Percentiles rank a stretch among this genome's conserved stretches.
Conservation (phyloP, 2,329 filamentous ascomycete genomes). For the Drechslerella stenobrocha region DNA sequence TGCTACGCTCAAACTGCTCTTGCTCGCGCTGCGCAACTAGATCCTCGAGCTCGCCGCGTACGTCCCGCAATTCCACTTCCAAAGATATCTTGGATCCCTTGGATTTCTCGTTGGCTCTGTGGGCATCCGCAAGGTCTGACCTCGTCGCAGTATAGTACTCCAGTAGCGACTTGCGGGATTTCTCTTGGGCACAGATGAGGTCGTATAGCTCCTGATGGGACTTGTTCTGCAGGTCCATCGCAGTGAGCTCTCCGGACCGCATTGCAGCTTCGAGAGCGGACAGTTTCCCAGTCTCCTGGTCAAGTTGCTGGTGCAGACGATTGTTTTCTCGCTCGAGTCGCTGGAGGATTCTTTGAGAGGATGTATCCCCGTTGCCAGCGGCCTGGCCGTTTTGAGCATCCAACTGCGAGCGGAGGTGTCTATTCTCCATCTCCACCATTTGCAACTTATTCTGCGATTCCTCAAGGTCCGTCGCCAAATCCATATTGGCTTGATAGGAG, state of each 20-base stretch:
- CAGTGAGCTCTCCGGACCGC: conserved; percentile 79
- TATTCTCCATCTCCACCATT: conserved; percentile 91
- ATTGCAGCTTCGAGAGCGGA: conserved; percentile 85
- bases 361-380: conserved; percentile 71
- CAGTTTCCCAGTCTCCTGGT: conserved; percentile 90
- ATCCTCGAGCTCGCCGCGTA: conserved; percentile 80
- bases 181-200: conserved; percentile 87
- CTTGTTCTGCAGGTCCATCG: conserved; percentile 87
- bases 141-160: conserved; percentile 84
- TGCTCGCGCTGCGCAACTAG: conserved; percentile 77
- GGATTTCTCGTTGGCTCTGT: conserved; percentile 81
- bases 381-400: conserved; percentile 60
- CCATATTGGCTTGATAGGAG: conserved; percentile 84
- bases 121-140: conserved; percentile 81
- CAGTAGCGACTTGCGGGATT: conserved; percentile 77
- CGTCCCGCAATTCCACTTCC: conserved; percentile 85
- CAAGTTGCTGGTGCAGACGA: conserved; percentile 87
- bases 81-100: conserved; percentile 76
- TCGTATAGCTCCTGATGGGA: conserved; percentile 94
- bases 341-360: conserved; percentile 77
- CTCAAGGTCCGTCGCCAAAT: conserved; percentile 85
- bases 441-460: conserved; percentile 92
- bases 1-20: conserved; percentile 81
- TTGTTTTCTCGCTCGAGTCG: conserved; percentile 92
- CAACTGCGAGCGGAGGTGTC: conserved; percentile 84